phyloP scores from a whole-genome alignment of 805 yeast species.

The Ascoidea asiatica region DNA sequence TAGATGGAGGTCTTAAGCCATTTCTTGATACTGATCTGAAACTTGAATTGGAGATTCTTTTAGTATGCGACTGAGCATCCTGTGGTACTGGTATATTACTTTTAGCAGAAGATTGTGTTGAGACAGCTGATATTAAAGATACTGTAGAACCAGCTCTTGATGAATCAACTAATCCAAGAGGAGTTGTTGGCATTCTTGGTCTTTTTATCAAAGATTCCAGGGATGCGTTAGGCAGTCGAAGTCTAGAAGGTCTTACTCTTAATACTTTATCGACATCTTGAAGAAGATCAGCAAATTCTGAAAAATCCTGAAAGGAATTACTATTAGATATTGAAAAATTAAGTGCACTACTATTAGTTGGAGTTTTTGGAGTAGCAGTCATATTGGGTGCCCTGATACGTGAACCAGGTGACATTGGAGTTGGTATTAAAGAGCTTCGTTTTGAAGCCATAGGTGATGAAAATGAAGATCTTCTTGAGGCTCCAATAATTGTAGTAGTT shows the following conservation, averaged over 20 bases:
- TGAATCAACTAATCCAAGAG: neutral
- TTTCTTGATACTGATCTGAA: neutral
- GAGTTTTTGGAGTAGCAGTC: neutral
- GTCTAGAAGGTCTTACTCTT: neutral
- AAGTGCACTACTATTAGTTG: neutral
- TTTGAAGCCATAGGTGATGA: neutral
- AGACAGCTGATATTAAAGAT: neutral
- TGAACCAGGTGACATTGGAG: neutral
- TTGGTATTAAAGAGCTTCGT: neutral
- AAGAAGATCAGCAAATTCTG: neutral
- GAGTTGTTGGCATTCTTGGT: neutral
- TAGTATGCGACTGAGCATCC: too few species aligned
- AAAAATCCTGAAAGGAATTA: neutral
- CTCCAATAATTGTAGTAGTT: too few species aligned
- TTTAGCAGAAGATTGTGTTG: neutral
- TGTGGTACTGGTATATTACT: too few species aligned
- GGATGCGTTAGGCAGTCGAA: neutral
- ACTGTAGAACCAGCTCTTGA: neutral
- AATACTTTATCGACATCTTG: neutral
- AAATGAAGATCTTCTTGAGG: neutral
- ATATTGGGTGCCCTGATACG: neutral
- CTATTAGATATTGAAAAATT: too few species aligned
- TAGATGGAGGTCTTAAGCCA: neutral
- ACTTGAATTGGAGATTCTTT: neutral
- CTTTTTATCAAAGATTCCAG: neutral